A percentile compares a stretch with the other conserved stretches of the same genome.
Evolutionary conservation across 2,329 filamentous ascomycete genomes (phyloP).

Genomic region (Gnomoniopsis smithogilvyi): DNA sequence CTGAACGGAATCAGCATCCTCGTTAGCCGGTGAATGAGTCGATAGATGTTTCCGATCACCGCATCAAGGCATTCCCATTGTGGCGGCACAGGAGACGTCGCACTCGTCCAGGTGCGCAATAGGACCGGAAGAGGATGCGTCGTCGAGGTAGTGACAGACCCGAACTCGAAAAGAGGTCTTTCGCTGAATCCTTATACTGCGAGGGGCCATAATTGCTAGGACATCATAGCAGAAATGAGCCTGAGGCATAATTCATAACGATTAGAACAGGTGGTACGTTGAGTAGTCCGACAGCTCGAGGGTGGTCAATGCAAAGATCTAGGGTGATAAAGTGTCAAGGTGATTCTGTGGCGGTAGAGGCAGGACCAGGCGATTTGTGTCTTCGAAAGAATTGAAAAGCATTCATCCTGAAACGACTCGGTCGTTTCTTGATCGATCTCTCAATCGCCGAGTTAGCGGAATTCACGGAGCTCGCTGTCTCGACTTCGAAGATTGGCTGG

Average conservation of each 20-base stretch:
- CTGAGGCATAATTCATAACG: no score
- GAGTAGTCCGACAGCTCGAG: neutral
- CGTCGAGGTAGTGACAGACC: no score
- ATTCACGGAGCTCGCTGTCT: slow-evolving; percentile 39
- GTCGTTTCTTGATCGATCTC: slow-evolving; percentile 56
- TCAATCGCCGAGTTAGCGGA: slow-evolving; percentile 43
- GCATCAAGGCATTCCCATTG: no score
- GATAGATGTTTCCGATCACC: no score
- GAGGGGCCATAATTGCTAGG: no score
- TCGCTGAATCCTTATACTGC: no score
- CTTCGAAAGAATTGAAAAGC: slow-evolving; percentile 54
- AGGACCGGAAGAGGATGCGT: no score
- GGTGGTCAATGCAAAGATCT: neutral
- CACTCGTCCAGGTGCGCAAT: no score
- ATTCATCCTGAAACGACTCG: slow-evolving; percentile 63
- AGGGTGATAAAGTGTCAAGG: neutral
- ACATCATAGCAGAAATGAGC: no score
- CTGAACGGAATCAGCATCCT: neutral
- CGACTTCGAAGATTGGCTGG: slow-evolving; percentile 31
- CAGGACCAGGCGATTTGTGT: slow-evolving; percentile 42
- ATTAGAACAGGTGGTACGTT: neutral
- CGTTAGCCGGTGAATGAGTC: neutral
- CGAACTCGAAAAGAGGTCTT: no score
- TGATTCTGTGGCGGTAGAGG: slow-evolving; percentile 26
- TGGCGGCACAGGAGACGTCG: no score